Conservation (phyloP, 176 grass and related monocot species). For the Oropetium thomaeum region DNA sequence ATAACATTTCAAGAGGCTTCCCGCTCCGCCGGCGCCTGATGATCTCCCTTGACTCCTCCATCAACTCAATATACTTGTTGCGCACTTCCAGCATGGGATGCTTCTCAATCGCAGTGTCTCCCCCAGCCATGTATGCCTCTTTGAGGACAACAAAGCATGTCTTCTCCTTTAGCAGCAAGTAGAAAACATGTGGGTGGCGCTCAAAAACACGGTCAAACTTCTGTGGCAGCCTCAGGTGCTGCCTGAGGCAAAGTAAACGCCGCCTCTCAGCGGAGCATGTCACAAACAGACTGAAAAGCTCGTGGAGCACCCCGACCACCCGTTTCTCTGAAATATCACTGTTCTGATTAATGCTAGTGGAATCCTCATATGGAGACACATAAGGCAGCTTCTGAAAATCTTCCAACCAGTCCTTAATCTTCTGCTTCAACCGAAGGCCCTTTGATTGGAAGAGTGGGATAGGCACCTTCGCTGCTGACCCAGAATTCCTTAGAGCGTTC, state of each 20-base stretch:
- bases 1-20: conserved; percentile 25
- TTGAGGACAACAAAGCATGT: conserved; percentile 83
- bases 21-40: conserved; percentile 37
- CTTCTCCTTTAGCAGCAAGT: conserved; percentile 77
- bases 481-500: conserved; percentile 35
- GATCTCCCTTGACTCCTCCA: conserved; percentile 53
- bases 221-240: conserved; percentile 65
- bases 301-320: conserved; percentile 63
- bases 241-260: conserved; percentile 54
- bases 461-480: conserved; percentile 28
- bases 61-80: conserved; percentile 63
- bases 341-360: conserved; percentile 30
- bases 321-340: conserved; percentile 59
- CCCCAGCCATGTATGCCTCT: conserved; percentile 62
- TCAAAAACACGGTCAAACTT: conserved; percentile 69
- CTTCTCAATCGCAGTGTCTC: conserved; percentile 33
- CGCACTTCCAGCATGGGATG: conserved; percentile 64
- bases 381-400: conserved; percentile 58
- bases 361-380: conserved; percentile 70
- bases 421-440: conserved; percentile 67
- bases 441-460: conserved; percentile 72
- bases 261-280: conserved; percentile 66
- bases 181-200: conserved; percentile 66
- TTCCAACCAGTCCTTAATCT: conserved; percentile 68
- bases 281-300: conserved; percentile 64